Base-by-base conservation (phyloP, 1,139 yeast species). In the Debaryomyces subglobosus region DNA sequence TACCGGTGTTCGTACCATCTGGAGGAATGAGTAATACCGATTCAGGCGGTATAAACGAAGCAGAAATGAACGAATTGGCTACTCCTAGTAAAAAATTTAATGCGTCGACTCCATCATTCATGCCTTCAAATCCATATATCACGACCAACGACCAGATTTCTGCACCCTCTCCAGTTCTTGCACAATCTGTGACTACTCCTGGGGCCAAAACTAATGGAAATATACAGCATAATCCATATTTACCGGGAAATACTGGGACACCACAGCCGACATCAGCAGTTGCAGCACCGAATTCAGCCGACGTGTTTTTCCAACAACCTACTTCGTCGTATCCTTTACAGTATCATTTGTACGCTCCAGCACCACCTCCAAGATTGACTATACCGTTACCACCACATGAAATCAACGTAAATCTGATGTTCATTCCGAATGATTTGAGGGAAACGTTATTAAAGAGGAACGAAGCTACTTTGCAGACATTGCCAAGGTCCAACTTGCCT, bases 341-440 rank as follows among this genome's bases (percentile, higher is more conserved):
- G 60, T 89, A 89, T 62, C 97, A 92, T 66, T 69, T 91, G 43
- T 92, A 92, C 66, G 96, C 97, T 0, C 97, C 98, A 1, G 81
- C 82, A 16, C 89, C 96, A 3, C 95, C 96, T 4, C 92, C 92
- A 24, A 82, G 88, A 54, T 67, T 83, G 50, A 73, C 78, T 16
- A 67, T 81, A 8, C 84, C 85, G 4, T 69, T 86, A 52, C 78
- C 81, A 39, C 81, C 88, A 1, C 83, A 90, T 63, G 92, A 90
- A 66, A 79, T 90, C 43, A 82, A 81, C 37, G 81, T 86, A 4
- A 81, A 81, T 50, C 81, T 79, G 52, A 76, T 92, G 64, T 92
- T 91, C 63, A 80, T 92, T 15, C 82, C 91, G 3, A 82, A 82
- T 57, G 80, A 86, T 42, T 63, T 92, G 45, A 78, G 98, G 55